Evolutionary conservation across 1,284 basidiomycete species (phyloP).

Genomic region (Apiotrichum mycotoxinovorans): DNA sequence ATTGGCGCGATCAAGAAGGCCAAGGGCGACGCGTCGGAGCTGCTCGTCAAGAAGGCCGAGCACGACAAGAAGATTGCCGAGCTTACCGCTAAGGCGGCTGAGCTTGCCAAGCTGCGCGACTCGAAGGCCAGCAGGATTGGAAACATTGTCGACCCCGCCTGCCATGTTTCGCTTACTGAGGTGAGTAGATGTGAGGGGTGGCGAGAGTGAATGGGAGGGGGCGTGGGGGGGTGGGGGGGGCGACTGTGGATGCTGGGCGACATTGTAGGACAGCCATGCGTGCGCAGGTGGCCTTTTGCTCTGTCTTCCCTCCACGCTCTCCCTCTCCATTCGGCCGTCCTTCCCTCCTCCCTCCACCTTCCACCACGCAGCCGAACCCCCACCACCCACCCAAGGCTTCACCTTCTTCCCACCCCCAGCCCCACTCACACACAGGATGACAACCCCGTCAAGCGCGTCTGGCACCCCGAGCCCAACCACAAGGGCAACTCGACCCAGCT

Average conservation of each 20-base stretch:
- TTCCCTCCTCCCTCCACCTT: too few relatives aligned
- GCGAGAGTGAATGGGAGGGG: background rate
- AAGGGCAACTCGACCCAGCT: slow-evolving; percentile 51
- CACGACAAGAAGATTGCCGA: slow-evolving; percentile 69
- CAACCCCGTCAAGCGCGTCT: slow-evolving; percentile 74
- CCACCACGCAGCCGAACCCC: too few relatives aligned
- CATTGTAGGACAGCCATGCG: too few relatives aligned
- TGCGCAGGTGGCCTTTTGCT: too few relatives aligned
- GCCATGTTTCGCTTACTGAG: slow-evolving; percentile 84
- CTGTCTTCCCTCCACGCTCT: too few relatives aligned
- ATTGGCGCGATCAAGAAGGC: slow-evolving; percentile 93
- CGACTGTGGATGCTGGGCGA: too few relatives aligned
- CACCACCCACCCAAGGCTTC: too few relatives aligned
- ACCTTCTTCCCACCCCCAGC: too few relatives aligned
- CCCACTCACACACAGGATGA: slow-evolving; percentile 68
- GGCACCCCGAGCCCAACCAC: slow-evolving; percentile 76
- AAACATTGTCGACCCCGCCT: slow-evolving; percentile 85
- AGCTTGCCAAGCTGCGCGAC: slow-evolving; percentile 65
- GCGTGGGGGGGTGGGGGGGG: too few relatives aligned
- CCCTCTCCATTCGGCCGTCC: too few relatives aligned
- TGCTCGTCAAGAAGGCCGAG: slow-evolving; percentile 72
- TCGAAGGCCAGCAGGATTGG: slow-evolving; percentile 76
- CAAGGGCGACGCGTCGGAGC: slow-evolving; percentile 83
- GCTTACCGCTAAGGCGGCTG: slow-evolving; percentile 71
- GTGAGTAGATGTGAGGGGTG: slow-evolving; percentile 51